Percentiles rank a stretch among this genome's conserved stretches.
Evolutionary conservation across 1,284 basidiomycete species (phyloP).

Genomic region (Ceratobasidium sp.): DNA sequence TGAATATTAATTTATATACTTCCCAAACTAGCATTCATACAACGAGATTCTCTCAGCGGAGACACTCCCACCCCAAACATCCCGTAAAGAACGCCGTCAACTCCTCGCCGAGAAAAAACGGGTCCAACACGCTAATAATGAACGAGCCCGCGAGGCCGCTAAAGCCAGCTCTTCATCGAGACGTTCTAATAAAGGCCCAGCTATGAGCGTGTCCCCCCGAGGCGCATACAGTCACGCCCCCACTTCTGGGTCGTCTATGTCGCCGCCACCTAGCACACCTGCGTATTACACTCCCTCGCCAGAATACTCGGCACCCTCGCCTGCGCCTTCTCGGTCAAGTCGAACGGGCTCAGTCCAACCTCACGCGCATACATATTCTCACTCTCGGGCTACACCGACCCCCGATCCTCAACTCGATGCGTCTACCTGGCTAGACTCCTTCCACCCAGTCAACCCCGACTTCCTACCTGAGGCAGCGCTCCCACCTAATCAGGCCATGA

Average conservation of each 20-base stretch:
- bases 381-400: not conserved
- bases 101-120: not conserved
- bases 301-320: not conserved
- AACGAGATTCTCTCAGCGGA: constrained; percentile 14
- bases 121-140: not conserved
- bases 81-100: constrained; percentile 17
- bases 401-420: not conserved
- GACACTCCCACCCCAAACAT: not conserved
- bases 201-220: not conserved
- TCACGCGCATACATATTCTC: not conserved
- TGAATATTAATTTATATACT: not conserved
- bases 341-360: not conserved
- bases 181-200: not conserved
- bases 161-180: not conserved
- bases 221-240: not conserved
- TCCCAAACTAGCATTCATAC: constrained; percentile 6
- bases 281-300: not conserved
- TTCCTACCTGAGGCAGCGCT: constrained; percentile 21
- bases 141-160: not conserved
- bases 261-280: not conserved
- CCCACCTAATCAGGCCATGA: not conserved
- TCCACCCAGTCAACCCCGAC: not conserved
- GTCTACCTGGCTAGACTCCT: constrained; percentile 15
- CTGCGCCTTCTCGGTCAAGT: not conserved
- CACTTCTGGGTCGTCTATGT: not conserved